Evolutionary conservation across 129 eudicot genomes (phyloP), one percentile per base, ranked within the genome.

Genomic region (Arctium lappa): DNA sequence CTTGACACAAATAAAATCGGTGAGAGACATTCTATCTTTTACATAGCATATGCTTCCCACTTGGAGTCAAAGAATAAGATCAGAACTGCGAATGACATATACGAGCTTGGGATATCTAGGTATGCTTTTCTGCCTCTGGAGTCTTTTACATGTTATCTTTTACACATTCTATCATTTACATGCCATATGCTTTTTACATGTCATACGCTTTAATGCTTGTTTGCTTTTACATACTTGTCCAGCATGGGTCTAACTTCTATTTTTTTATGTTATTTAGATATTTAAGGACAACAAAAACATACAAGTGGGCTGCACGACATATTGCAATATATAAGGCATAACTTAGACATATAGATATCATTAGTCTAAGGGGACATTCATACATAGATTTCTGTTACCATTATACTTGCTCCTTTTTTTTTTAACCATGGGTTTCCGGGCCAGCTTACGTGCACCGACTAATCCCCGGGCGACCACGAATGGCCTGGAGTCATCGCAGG

Each of bases 31-130:
- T 87, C 98, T 0, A 74, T 91, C 32, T 93, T 88, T 84, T 95
- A 84, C 88, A 91, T 93, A 83, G 77, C 99, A 13, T 91, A 93
- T 86, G 99, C 98, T 79, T 73, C 85, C 78, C 92, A 83, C 78
- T 78, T 95, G 94, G 98, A 95, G 83, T 86, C 88, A 12, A 93
- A 95, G 89, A 87, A 88, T 74, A 95, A 90, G 88, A 91, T 81
- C 53, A 91, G 81, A 89, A 91, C 91, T 50, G 97, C 99, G 62
- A 89, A 88, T 69, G 95, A 93, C 42, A 88, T 93, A 75, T 95
- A 90, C 83, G 91, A 93, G 74, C 88, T 86, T 31, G 99, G 98
- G 44, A 71, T 95, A 73, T 85, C 94, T 48, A 89, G 87, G 99
- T 95, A 81, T 82, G 90, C 32, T 29, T 77, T 69, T 63, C 40